phyloP scores from a whole-genome alignment of 2,329 filamentous ascomycete species.

The Verticillium longisporum region DNA sequence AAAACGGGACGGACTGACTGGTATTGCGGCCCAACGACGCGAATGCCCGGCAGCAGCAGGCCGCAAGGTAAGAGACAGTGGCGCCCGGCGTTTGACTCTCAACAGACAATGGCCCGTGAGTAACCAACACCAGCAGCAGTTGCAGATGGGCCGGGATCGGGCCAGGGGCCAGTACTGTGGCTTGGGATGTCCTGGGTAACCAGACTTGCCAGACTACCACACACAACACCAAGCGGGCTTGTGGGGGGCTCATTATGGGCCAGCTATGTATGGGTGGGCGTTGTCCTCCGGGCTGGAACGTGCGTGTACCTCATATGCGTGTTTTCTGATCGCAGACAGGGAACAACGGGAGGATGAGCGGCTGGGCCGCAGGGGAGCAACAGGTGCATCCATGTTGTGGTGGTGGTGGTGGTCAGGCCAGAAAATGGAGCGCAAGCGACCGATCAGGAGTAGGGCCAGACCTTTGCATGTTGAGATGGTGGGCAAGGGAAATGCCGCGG shows the following conservation, averaged over 20 bases:
- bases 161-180: neutral
- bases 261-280: neutral
- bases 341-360: neutral
- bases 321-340: neutral
- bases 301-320: neutral
- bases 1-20: slow-evolving; percentile 1
- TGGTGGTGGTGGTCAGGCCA: neutral
- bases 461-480: neutral
- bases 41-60: slow-evolving; percentile 4
- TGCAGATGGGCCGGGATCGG: neutral
- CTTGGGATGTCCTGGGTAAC: neutral
- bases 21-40: slow-evolving; percentile 13
- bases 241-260: neutral
- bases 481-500: slow-evolving; percentile 1
- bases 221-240: neutral
- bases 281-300: neutral
- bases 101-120: neutral
- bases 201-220: neutral
- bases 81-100: no score
- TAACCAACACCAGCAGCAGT: neutral
- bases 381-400: neutral
- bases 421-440: neutral
- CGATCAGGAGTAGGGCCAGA: neutral
- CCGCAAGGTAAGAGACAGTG: neutral
- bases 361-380: neutral